Base-by-base conservation (phyloP, 208 protist species). In the Borovskyia barvae region DNA sequence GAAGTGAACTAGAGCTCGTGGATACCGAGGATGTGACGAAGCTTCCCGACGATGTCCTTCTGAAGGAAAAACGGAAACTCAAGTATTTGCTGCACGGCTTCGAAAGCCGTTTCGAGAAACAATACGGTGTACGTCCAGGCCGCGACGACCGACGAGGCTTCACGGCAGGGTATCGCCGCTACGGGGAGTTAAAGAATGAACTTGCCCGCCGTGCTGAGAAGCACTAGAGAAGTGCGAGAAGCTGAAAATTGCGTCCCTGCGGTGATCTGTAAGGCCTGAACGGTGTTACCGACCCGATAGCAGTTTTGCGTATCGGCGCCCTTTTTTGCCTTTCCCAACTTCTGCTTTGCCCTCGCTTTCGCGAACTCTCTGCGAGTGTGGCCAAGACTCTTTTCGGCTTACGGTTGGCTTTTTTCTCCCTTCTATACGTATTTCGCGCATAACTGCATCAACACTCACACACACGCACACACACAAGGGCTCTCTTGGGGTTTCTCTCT, bases 41-140 rank as follows among this genome's bases (percentile, higher is more conserved):
- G 20, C 84, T 93, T 77, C 45, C 72, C 9, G 50, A 85, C 12
- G 75, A 76, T 1, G 81, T 80, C 7, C 63, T 94, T 37, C 64
- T 66, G 32, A 48, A 33, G 14, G 87, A 94, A 54, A 94, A 94
- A 66, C 74, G 83, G 1, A 53, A 72, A 33, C 29, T 94, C 11
- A 94, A 94, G 66, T 79, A 84, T 47, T 68, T 90, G n/a, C 47
- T 94, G 37, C 75, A 91, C 70, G 69, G 66, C 29, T 94, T 89
- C 66, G 87, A 94, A 64, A 85, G 62, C 50, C 74, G 89, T 33
- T 91, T 94, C 58, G 79, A 85, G 56, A 71, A 77, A 32, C 48
- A 54, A 19, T 63, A 77, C 39, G 87, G 87, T 5, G 53, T 69
- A 50, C 66, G 61, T 1, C 83, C 87, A 7, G 75, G 73, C 25